phyloP scores from a whole-genome alignment of 2,329 filamentous ascomycete species.

The Aureobasidium sp. region DNA sequence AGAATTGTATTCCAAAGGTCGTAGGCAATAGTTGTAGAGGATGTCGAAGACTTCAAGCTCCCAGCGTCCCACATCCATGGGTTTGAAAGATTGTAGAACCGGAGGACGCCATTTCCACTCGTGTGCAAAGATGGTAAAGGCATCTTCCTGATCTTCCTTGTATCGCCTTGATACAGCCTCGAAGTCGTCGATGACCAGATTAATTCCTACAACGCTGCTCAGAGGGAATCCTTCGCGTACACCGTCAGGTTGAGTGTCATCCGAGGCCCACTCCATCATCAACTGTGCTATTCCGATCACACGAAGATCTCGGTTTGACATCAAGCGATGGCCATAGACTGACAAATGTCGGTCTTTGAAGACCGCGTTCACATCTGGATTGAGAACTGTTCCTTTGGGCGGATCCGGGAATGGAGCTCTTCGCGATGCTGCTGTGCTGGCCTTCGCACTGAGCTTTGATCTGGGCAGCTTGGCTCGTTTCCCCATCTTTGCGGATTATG shows the following conservation, averaged over 20 bases:
- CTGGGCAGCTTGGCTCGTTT: neutral
- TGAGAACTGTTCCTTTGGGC: neutral
- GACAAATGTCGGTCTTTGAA: neutral
- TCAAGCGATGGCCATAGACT: neutral
- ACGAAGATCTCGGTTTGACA: neutral
- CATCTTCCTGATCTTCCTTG: neutral
- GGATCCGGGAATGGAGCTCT: neutral
- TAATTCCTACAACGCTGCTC: neutral
- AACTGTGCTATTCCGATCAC: neutral
- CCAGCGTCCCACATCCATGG: neutral
- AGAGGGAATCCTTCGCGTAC: neutral
- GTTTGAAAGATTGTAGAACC: neutral
- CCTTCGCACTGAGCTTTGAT: neutral
- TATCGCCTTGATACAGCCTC: neutral
- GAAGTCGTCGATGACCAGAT: neutral
- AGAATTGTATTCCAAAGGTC: neutral
- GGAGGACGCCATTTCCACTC: slow-evolving; percentile 2
- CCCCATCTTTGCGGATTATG: neutral
- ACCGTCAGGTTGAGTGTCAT: neutral
- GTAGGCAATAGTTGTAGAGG: neutral
- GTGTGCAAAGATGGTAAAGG: neutral
- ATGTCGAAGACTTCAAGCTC: neutral
- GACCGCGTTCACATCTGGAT: neutral
- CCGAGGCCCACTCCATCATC: neutral
- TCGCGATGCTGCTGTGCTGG: neutral